Base-by-base conservation (phyloP, 2,329 filamentous ascomycete species). In the Trichothecium sympodiale region DNA sequence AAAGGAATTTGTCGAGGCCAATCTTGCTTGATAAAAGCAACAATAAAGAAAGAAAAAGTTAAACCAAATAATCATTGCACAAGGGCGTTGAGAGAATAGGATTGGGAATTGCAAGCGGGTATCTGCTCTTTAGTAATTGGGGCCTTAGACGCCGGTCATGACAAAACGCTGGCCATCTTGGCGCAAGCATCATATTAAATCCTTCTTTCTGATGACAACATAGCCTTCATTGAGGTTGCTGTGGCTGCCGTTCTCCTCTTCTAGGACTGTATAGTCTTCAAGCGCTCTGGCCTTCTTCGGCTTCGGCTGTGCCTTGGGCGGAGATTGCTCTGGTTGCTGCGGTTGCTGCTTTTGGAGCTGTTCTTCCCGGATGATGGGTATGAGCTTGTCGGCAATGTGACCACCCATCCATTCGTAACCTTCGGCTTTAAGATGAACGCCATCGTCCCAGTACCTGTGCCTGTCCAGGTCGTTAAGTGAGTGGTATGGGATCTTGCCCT, bases 361-460 rank as follows among this genome's bases (percentile, higher is more conserved):
- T 50, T 7, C 29, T 33, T 14, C 6, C 37, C 28, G 4, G 33
- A 36, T 34, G 25, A 77, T 55, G 20, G 62, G 58, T 31, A 73
- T 56, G 8, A 81, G 52, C 20, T 57, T 62, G 17, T 67, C 61
- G 32, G 67, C 76, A 34, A 81, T 60, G 38, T 68, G 61, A 28
- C 65, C 59, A 2, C 77, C 77, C 61, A 82, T 73, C 46, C 71
- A 57, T 47, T 78, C 65, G 57, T 82, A 81, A 7, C 77, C 77
- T 6, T 59, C 62, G 0, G 59, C 52, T 1, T 67, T 71, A 8
- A 80, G 60, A 54, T 82, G 77, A 16, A 80, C 43, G 14, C 64
- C 65, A 53, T 82, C 77, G 42, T 75, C 65, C 73, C 75, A 81
- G 46, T 74, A 70, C 38, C 55, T 57, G 2, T 57, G 42, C 16